Evolutionary conservation across 352 stramenopile species (phyloP).

Genomic region (Pythium aquatile): DNA sequence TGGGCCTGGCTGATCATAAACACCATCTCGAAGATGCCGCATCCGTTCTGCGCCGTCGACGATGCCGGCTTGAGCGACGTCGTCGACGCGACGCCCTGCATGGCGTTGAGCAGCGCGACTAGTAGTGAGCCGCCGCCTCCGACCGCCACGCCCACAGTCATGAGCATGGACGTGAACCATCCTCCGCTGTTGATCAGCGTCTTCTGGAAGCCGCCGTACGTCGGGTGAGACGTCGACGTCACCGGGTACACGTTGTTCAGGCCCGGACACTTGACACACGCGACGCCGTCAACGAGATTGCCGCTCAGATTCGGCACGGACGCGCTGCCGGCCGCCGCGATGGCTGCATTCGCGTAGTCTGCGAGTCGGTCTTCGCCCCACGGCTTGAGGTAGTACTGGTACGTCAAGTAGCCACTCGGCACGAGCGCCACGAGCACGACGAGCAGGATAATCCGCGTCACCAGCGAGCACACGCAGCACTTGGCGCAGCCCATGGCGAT

Average conservation of each 20-base stretch:
- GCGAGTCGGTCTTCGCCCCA: slow-evolving; percentile 39
- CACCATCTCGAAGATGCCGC: slow-evolving; percentile 38
- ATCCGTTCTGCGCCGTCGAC: slow-evolving; percentile 23
- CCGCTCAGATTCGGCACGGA: slow-evolving; percentile 17
- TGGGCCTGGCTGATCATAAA: slow-evolving; percentile 44
- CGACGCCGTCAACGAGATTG: slow-evolving; percentile 24
- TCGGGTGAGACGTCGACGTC: slow-evolving; percentile 29
- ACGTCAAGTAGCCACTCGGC: slow-evolving; percentile 35
- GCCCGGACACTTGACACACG: slow-evolving; percentile 42
- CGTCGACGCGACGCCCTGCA: slow-evolving; percentile 6
- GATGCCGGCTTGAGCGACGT: slow-evolving; percentile 24
- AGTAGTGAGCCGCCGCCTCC: slow-evolving; percentile 26
- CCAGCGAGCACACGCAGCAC: slow-evolving; percentile 29
- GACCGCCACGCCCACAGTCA: slow-evolving; percentile 34
- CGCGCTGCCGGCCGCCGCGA: slow-evolving; percentile 8
- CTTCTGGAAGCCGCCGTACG: slow-evolving; percentile 37
- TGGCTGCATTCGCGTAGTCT: slow-evolving; percentile 21
- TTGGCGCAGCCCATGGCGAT: background rate
- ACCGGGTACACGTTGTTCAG: slow-evolving; percentile 49
- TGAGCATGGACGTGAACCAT: slow-evolving; percentile 28
- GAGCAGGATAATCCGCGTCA: slow-evolving; percentile 30
- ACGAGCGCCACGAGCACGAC: slow-evolving; percentile 38
- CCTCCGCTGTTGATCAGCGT: slow-evolving; percentile 45
- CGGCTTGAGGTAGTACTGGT: slow-evolving; percentile 44
- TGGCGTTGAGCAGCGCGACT: slow-evolving; percentile 22